Conservation (phyloP, 495 filamentous ascomycete species). For the Talaromyces proteolyticus region DNA sequence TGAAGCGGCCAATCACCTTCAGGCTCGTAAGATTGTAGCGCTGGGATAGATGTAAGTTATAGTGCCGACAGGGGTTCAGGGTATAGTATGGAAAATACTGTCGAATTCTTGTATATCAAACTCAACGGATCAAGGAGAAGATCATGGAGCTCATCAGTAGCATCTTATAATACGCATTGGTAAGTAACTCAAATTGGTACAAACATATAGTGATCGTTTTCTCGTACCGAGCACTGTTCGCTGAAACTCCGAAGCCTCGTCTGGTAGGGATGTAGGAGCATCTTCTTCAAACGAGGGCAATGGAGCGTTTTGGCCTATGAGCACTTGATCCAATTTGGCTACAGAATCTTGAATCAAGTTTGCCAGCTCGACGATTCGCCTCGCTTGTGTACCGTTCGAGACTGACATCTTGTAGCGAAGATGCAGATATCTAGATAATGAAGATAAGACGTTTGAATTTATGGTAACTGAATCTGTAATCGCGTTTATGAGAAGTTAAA, state of each 20-base stretch:
- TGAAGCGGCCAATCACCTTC: neutral
- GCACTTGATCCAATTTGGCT: neutral
- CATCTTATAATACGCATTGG: too few species aligned
- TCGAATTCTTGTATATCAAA: neutral
- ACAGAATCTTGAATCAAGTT: neutral
- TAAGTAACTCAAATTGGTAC: too few species aligned
- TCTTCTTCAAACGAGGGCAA: neutral
- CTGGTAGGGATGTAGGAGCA: neutral
- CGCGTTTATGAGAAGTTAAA: too few species aligned
- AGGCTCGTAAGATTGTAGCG: neutral
- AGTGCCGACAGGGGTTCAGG: neutral
- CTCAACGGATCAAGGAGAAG: conserved; percentile 10
- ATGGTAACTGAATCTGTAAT: too few species aligned
- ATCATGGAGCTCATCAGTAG: conserved; percentile 11
- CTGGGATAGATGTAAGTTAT: neutral
- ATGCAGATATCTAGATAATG: too few species aligned
- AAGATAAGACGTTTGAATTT: too few species aligned
- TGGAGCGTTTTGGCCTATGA: neutral
- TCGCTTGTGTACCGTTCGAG: neutral
- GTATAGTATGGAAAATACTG: neutral
- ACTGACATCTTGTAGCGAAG: neutral
- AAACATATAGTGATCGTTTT: too few species aligned
- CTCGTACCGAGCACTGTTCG: conserved; percentile 3
- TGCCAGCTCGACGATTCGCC: neutral
- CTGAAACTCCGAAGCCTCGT: neutral